Conservation (phyloP, 2,329 filamentous ascomycete genomes). For the Exutisphaerella laricina region DNA sequence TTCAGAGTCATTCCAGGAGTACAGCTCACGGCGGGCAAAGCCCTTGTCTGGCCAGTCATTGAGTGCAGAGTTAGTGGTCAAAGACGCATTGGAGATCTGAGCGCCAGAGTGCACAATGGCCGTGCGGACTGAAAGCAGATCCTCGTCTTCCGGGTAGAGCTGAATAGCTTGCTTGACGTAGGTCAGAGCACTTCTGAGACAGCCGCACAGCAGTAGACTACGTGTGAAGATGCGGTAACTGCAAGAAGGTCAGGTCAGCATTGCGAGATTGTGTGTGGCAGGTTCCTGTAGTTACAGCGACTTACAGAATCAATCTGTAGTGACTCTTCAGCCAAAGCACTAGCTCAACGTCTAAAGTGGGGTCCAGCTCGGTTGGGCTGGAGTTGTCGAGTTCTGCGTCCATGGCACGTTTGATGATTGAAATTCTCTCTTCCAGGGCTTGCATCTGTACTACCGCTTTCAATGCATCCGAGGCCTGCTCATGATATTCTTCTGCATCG, state of each 20-base stretch:
- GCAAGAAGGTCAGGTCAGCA: no score
- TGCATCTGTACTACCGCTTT: conserved; percentile 21
- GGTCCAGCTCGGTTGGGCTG: conserved; percentile 17
- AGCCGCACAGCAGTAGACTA: conserved; percentile 56
- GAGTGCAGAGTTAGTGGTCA: conserved; percentile 3
- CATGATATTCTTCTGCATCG: conserved; percentile 77
- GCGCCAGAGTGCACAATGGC: conserved; percentile 41
- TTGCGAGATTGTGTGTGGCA: not conserved
- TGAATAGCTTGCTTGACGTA: conserved; percentile 60
- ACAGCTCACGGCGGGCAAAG: conserved; percentile 59
- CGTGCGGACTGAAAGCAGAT: conserved; percentile 50
- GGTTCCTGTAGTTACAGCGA: no score
- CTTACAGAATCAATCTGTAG: conserved; percentile 25
- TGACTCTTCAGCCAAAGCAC: conserved; percentile 46
- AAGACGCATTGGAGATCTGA: conserved; percentile 16
- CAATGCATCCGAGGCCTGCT: conserved; percentile 53
- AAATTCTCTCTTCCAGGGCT: conserved; percentile 36
- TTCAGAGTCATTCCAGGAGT: conserved; percentile 59
- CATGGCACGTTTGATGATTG: conserved; percentile 25
- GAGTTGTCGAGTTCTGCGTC: conserved; percentile 16
- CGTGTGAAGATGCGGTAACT: conserved; percentile 36
- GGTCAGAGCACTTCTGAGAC: conserved; percentile 58
- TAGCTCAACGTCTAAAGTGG: conserved; percentile 25
- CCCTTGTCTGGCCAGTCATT: conserved; percentile 61
- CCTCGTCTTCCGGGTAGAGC: conserved; percentile 50